These are phyloP conservation scores for Hypoxylon rubiginosum DNA, from an alignment of 2,329 filamentous ascomycete genomes.

Conservation along the genomic window DNA sequence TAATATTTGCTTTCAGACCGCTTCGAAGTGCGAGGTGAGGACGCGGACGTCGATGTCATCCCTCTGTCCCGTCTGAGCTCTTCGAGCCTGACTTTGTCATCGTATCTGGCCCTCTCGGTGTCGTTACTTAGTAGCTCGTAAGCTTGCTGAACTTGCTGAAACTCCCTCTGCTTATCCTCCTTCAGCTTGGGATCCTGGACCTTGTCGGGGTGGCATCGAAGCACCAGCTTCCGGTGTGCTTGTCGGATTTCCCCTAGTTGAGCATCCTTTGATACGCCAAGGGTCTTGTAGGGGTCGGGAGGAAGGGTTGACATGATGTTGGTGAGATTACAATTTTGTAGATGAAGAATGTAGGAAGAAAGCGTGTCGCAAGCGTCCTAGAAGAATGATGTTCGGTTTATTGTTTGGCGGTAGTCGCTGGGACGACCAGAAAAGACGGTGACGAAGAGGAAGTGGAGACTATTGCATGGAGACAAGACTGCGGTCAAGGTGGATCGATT, in stretches of 20 bases:
- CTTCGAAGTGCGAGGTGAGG: constrained; percentile 59
- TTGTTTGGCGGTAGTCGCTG: constrained; percentile 40
- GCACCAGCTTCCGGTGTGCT: constrained; percentile 86
- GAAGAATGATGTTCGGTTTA: constrained; percentile 27
- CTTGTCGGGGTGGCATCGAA: constrained; percentile 94
- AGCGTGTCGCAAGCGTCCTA: constrained; percentile 26
- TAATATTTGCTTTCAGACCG: constrained; percentile 54
- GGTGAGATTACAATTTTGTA: constrained; percentile 9
- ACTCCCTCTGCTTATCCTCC: constrained; percentile 84
- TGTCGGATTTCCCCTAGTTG: constrained; percentile 79
- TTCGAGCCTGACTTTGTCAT: constrained; percentile 78
- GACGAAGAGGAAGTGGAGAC: constrained; percentile 41
- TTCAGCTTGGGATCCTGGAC: constrained; percentile 83
- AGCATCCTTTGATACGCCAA: constrained; percentile 81
- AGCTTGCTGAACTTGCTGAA: constrained; percentile 91
- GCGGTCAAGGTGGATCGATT: constrained; percentile 45
- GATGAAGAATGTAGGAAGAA: constrained; percentile 13
- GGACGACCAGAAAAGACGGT: constrained; percentile 46
- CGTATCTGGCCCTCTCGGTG: constrained; percentile 78
- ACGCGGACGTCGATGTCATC: constrained; percentile 59
- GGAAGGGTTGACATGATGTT: constrained; percentile 65
- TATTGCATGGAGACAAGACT: constrained; percentile 45
- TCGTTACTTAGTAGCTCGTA: constrained; percentile 92
- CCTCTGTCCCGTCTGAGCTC: constrained; percentile 70
- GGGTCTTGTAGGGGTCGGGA: constrained; percentile 82